phyloP scores from a whole-genome alignment of 805 yeast species.

The Wickerhamiella shivajii region DNA sequence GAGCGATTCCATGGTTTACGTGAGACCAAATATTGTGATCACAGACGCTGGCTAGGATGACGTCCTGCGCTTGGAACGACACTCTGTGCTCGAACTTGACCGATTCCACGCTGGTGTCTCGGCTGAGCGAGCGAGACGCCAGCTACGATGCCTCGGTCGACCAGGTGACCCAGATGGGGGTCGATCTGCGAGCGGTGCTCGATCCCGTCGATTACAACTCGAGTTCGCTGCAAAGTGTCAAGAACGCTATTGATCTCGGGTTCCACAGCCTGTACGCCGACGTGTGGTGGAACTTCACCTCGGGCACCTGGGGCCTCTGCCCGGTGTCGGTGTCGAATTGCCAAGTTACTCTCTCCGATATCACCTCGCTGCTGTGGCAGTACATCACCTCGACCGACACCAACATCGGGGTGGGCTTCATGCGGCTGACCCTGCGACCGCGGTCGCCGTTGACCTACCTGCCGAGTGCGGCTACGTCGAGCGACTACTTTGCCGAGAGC shows the following conservation, averaged over 20 bases:
- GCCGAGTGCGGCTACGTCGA: background rate
- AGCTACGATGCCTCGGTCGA: constrained; percentile 23
- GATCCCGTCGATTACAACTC: constrained; percentile 23
- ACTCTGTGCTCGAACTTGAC: constrained; percentile 16
- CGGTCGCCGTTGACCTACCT: background rate
- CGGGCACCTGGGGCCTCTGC: constrained; percentile 37
- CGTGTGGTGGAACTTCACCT: constrained; percentile 35
- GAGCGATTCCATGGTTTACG: constrained; percentile 4
- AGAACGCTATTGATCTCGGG: constrained; percentile 24
- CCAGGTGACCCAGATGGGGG: constrained; percentile 23
- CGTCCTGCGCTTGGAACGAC: constrained; percentile 7
- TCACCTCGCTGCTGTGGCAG: constrained; percentile 17
- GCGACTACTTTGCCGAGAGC: background rate
- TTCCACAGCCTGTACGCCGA: constrained; percentile 29
- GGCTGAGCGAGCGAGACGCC: constrained; percentile 25
- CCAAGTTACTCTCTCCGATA: constrained; percentile 6
- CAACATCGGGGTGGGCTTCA: constrained; percentile 31
- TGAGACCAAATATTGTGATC: background rate
- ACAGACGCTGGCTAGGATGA: constrained; percentile 2
- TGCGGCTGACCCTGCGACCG: constrained; percentile 28
- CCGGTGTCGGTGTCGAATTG: constrained; percentile 25
- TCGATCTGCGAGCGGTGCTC: constrained; percentile 22
- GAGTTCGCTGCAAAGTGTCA: constrained; percentile 16
- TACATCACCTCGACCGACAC: constrained; percentile 33
- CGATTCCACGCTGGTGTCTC: constrained; percentile 13